Percentiles rank a stretch among this genome's conserved stretches.
Evolutionary conservation across 2,329 filamentous ascomycete species (phyloP).

Genomic region (Colletotrichum spaethianum): DNA sequence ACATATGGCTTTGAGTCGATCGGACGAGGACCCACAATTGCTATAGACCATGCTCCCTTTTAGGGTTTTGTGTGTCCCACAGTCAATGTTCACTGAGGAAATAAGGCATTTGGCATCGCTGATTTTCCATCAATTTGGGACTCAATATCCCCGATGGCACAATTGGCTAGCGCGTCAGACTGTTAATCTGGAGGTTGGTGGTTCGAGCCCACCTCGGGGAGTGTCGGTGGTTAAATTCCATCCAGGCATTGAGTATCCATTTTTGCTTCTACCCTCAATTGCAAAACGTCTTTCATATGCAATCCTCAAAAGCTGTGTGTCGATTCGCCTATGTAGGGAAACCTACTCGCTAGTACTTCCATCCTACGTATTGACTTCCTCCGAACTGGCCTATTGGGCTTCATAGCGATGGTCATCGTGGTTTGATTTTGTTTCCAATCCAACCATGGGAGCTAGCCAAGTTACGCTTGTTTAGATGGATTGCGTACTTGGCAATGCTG

Average conservation of each 20-base stretch:
- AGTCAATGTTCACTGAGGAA: not conserved
- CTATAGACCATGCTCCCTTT: not conserved
- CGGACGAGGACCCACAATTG: not conserved
- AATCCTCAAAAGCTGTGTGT: not conserved
- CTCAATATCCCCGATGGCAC: conserved; percentile 38
- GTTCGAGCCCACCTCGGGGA: conserved; percentile 38
- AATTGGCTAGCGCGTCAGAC: conserved; percentile 42
- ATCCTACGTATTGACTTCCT: no score
- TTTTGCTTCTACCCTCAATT: not conserved
- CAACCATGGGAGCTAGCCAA: not conserved
- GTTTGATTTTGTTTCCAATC: not conserved
- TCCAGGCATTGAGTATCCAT: accelerated
- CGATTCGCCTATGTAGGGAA: no score
- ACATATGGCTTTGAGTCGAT: not conserved
- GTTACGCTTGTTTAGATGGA: conserved; percentile 20
- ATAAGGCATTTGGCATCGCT: not conserved
- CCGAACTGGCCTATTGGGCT: no score
- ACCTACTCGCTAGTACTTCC: no score
- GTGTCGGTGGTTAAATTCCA: not conserved
- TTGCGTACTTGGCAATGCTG: conserved; percentile 7
- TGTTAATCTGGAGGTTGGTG: conserved; percentile 42
- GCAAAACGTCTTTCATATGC: not conserved
- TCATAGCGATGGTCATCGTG: not conserved
- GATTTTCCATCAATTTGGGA: not conserved
- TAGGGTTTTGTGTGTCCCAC: conserved; percentile 23